Evolutionary conservation across 768 basidiomycete genomes (phyloP), one percentile per base, ranked within the genome.

Genomic region (Tulasnella sp.): DNA sequence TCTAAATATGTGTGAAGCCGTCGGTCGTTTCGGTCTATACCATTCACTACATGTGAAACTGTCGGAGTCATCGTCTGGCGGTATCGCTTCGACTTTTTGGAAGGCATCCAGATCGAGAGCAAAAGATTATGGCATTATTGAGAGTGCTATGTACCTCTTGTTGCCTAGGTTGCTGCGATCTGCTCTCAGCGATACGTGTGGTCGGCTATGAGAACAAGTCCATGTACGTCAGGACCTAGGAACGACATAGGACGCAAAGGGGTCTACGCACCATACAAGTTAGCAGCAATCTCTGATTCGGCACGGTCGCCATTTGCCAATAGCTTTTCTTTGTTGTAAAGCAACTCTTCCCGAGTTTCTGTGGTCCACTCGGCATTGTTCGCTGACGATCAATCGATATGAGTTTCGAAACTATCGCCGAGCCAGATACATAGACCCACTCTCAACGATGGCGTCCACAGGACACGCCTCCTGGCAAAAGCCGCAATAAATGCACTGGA

Each of bases 401-500:
- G 50, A 66, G 29, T 62, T 32, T 56, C 61, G 51, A 48, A 51
- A 41, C 55, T 41, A 24, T 50, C 48, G 10, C 43, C 47, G n/a
- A 52, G 50, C 53, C 41, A 8, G 54, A 48, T 49, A 45, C 24
- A 48, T 24, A 52, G 43, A 76, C 90, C 65, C 70, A 95, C 94
- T 95, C 77, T 98, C 96, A 56, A 99, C 96, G 67, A 99, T 98
- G 61, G 96, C 96, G 73, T 98, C 96, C 60, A 98, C 96, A 1
- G 96, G 96, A 71, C 96, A 99, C 29, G 96, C 96, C 75, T 98
- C 96, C 73, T 98, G 95, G 73, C 96, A 98, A 79, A 97, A 98
- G 56, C 96, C 96, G 73, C 96, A 99, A 77, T 99, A 99, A 68
- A 99, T 99, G 75, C 96, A 98, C 78, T 94, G 38, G 8, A 53